Evolutionary conservation across 495 filamentous ascomycete species (phyloP).

Genomic region (Talaromyces trachyspermus): DNA sequence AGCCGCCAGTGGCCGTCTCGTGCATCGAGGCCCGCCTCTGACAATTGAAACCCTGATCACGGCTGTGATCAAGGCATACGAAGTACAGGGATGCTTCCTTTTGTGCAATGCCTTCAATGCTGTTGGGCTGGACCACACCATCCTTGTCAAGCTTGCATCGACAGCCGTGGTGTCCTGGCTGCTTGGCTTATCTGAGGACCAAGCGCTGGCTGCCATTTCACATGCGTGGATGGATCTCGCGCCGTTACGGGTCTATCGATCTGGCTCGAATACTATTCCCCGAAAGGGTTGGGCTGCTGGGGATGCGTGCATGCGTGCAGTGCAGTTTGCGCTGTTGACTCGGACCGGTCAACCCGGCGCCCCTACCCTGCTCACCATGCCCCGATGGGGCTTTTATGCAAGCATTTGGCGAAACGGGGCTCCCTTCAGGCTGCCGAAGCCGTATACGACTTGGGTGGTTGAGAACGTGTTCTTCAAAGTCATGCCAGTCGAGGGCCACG

Average conservation of each 20-base stretch:
- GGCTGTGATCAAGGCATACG: constrained; percentile 38
- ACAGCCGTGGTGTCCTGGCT: constrained; percentile 30
- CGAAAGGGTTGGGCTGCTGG: constrained; percentile 43
- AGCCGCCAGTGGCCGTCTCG: constrained; percentile 6
- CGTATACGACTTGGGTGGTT: constrained; percentile 27
- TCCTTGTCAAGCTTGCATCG: constrained; percentile 39
- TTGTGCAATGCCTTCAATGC: constrained; percentile 33
- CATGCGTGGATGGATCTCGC: constrained; percentile 35
- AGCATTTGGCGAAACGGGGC: constrained; percentile 18
- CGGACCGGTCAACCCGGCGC: constrained; percentile 29
- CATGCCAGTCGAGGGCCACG: constrained; percentile 33
- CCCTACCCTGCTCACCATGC: constrained; percentile 21
- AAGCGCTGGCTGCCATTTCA: constrained; percentile 29
- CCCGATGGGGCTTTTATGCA: constrained; percentile 32
- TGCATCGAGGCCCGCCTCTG: constrained; percentile 13
- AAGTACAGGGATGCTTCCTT: constrained; percentile 40
- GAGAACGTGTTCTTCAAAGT: constrained; percentile 33
- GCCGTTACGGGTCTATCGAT: constrained; percentile 28
- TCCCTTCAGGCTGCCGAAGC: constrained; percentile 21
- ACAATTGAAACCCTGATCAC: constrained; percentile 28
- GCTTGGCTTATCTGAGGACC: constrained; percentile 22
- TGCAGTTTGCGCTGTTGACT: constrained; percentile 30
- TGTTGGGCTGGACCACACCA: constrained; percentile 36
- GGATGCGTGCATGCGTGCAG: constrained; percentile 36
- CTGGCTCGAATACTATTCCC: constrained; percentile 26